Conservation (phyloP, 2,329 filamentous ascomycete species). For the Paraconiothyrium sp. region DNA sequence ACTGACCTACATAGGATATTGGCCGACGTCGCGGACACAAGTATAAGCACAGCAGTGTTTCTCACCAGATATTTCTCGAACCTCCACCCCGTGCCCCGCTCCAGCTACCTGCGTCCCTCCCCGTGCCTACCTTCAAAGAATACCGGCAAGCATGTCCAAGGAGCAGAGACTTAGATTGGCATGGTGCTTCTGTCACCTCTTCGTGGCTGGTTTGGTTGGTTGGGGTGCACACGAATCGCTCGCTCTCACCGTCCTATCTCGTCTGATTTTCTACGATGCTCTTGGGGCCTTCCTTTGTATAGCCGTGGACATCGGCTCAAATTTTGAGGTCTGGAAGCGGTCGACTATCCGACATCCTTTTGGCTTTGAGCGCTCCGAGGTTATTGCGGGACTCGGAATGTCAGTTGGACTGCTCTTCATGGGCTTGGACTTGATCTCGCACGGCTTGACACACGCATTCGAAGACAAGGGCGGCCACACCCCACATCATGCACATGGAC, state of each 20-base stretch:
- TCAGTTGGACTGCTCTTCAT: constrained; percentile 97
- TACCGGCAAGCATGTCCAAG: constrained; percentile 88
- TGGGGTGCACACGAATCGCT: constrained; percentile 86
- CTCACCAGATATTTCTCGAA: constrained; percentile 95
- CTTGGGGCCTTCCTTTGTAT: constrained; percentile 92
- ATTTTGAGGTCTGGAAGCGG: constrained; percentile 97
- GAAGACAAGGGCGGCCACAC: constrained; percentile 76
- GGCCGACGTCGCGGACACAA: constrained; percentile 94
- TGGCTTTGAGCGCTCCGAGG: constrained; percentile 88
- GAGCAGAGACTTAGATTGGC: constrained; percentile 84
- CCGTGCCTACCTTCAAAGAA: constrained; percentile 88
- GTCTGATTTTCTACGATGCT: constrained; percentile 94
- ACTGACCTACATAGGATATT: constrained; percentile 70
- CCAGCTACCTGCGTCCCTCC: constrained; percentile 88
- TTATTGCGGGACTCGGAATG: constrained; percentile 94
- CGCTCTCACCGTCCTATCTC: constrained; percentile 89
- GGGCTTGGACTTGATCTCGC: constrained; percentile 92
- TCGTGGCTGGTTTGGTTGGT: constrained; percentile 84
- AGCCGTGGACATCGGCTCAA: constrained; percentile 88
- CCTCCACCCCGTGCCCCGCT: constrained; percentile 86
- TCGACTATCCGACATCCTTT: constrained; percentile 95
- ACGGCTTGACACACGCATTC: constrained; percentile 91
- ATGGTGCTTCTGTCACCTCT: constrained; percentile 90
- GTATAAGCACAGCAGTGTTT: constrained; percentile 97
- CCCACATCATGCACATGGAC: constrained; percentile 69